Evolutionary conservation across 2,329 filamentous ascomycete genomes (phyloP), one percentile per base, ranked within the genome.

Genomic region (Fusarium piperis): DNA sequence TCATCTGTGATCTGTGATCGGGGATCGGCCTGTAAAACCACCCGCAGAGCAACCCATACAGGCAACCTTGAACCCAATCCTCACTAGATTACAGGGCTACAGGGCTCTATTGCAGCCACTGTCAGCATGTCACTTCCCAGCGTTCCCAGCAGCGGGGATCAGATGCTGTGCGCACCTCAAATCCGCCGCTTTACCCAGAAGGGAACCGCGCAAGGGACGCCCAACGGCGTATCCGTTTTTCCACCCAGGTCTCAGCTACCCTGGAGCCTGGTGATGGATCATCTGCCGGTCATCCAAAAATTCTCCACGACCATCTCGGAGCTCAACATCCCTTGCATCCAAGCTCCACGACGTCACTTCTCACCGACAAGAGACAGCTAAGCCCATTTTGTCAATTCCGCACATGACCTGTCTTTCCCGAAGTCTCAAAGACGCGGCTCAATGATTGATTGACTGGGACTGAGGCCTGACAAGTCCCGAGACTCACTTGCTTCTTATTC

Each of bases 321-420:
- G 51, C 67, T 44, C 63, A 57, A 44, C 23, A 62, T 65, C 70
- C 64, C 70, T 73, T 71, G 70, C 70, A 26, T 67, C 58, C 9
- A 51, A 44, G 52, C 64, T 62, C 68, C 60, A 71, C 46, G 64
- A 58, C 52, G 66, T 53, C 57, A 57, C 56, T 41, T 64, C 58
- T 69, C 62, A 60, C 30, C 65, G 38, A 70, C 53, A 61, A 62
- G 28, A 66, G 33, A 69, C 32, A 23, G 33, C 59, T 59, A 41
- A 33, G 51, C 28, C 23, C 44, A 48, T 57, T 20, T 52, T 36
- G 18, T 26, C 57, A 32, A 56, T 72, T 60, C 33, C 46, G 36
- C n/a, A 13, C 57, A 69, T 62, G 62, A 52, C 28, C 44, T 32
- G 28, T 48, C 35, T 38, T 41, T 51, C 33, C 11, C 26, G 35